phyloP scores from a whole-genome alignment of 23 red algal species.

The Gracilaria caudata region DNA sequence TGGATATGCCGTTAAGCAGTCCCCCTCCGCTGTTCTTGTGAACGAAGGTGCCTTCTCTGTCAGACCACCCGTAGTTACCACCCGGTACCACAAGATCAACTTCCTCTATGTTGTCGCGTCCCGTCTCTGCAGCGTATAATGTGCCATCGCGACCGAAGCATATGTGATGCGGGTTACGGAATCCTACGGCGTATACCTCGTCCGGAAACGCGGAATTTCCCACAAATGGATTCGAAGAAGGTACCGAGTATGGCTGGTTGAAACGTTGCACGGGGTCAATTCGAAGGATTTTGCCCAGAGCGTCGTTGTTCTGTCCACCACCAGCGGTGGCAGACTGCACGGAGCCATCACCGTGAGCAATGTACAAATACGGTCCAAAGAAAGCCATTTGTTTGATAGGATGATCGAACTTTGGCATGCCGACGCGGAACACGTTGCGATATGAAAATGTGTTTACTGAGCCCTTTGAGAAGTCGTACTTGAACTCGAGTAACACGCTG shows the following conservation, averaged over 20 bases:
- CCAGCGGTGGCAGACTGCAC: constrained; percentile 55
- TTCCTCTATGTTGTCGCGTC: constrained; percentile 54
- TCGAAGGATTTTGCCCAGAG: constrained; percentile 45
- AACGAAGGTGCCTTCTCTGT: constrained; percentile 45
- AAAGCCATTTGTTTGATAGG: constrained; percentile 64
- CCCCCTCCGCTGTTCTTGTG: constrained; percentile 41
- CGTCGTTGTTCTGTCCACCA: constrained; percentile 58
- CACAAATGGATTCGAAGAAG: constrained; percentile 24
- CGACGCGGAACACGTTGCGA: constrained; percentile 38
- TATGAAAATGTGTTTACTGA: constrained; percentile 16
- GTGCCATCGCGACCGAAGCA: constrained; percentile 32
- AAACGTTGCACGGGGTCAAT: constrained; percentile 36
- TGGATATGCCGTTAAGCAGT: constrained; percentile 10
- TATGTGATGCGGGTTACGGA: constrained; percentile 54
- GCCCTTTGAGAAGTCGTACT: background rate
- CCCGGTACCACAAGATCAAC: constrained; percentile 18
- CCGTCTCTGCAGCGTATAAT: constrained; percentile 44
- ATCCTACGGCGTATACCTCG: constrained; percentile 46
- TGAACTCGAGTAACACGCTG: constrained; percentile 45
- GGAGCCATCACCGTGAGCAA: constrained; percentile 52
- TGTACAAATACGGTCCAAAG: constrained; percentile 24
- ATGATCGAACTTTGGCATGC: constrained; percentile 55
- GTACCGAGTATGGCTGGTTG: constrained; percentile 12
- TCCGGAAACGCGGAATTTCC: background rate
- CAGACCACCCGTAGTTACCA: constrained; percentile 50